Percentiles rank a stretch among this genome's conserved stretches.
phyloP scores from a whole-genome alignment of 768 basidiomycete genomes.

The Lactarius psammicola region DNA sequence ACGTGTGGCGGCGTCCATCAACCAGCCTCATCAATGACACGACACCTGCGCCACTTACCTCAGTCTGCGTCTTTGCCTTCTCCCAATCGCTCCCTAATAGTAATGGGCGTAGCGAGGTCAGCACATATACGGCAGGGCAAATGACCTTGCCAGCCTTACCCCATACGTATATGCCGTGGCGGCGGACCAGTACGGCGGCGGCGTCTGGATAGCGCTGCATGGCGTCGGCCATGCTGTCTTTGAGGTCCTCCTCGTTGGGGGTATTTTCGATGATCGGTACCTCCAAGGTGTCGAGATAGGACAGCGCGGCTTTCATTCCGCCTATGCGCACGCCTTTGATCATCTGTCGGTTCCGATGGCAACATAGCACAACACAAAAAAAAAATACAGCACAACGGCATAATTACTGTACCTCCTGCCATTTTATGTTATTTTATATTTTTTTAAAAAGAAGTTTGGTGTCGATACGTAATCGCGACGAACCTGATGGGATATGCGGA shows the following conservation, averaged over 20 bases:
- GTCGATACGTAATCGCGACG: conserved; percentile 21
- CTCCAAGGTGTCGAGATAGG: conserved; percentile 81
- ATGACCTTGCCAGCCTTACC: conserved; percentile 45
- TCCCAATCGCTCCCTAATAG: conserved; percentile 68
- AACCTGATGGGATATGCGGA: conserved; percentile 82
- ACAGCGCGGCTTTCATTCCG: conserved; percentile 71
- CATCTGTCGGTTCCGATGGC: conserved; percentile 53
- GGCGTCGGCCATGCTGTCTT: conserved; percentile 83
- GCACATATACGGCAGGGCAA: no score
- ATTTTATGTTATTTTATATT: background rate
- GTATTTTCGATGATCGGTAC: conserved; percentile 92
- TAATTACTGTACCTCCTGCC: conserved; percentile 2
- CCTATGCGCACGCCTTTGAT: conserved; percentile 84
- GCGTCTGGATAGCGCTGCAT: conserved; percentile 80
- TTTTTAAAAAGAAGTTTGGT: background rate
- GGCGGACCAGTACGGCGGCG: conserved; percentile 69
- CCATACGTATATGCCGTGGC: conserved; percentile 87
- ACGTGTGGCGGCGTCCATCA: background rate
- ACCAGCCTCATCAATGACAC: background rate
- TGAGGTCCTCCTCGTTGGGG: conserved; percentile 85
- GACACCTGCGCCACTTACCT: conserved; percentile 43
- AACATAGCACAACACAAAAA: background rate
- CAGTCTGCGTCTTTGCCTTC: conserved; percentile 86
- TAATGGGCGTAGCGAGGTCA: conserved; percentile 14
- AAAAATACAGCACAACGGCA: conserved; percentile 13